phyloP scores from a whole-genome alignment of 441 rosid species.

The Flueggea neowawraea region DNA sequence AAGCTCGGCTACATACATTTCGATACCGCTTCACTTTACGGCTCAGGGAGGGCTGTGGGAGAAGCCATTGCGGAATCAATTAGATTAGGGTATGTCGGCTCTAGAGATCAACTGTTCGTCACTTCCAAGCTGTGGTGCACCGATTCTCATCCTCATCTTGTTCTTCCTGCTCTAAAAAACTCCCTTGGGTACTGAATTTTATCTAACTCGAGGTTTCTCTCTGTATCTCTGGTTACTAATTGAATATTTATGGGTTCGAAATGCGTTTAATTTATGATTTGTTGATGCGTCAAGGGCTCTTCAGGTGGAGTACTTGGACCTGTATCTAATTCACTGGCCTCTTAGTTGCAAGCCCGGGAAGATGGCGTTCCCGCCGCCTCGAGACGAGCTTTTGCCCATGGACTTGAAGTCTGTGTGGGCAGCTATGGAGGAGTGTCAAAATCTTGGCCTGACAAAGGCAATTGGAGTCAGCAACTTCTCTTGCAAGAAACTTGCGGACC shows the following conservation, averaged over 20 bases:
- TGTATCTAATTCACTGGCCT: conserved; percentile 37
- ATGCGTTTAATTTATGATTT: too few species aligned
- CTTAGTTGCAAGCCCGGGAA: conserved; percentile 27
- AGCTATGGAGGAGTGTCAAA: conserved; percentile 39
- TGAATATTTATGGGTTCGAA: too few species aligned
- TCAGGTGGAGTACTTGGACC: conserved; percentile 30
- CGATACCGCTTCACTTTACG: conserved; percentile 30
- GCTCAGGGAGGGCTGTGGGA: conserved; percentile 29
- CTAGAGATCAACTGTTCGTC: conserved; percentile 31
- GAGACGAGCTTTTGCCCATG: conserved; percentile 20
- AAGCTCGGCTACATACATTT: conserved; percentile 34
- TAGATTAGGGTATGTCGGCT: conserved; percentile 12
- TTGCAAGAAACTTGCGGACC: conserved; percentile 27
- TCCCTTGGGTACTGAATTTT: conserved; percentile 18
- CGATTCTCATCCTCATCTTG: conserved; percentile 30
- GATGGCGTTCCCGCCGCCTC: conserved; percentile 2
- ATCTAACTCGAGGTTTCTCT: too few species aligned
- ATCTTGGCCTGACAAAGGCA: conserved; percentile 32
- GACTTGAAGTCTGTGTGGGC: conserved; percentile 32
- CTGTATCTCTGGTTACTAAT: too few species aligned
- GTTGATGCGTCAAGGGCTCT: conserved; percentile 14
- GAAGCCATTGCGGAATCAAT: conserved; percentile 31
- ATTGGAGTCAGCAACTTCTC: conserved; percentile 42
- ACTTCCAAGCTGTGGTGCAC: conserved; percentile 26
- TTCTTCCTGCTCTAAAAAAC: conserved; percentile 23